phyloP scores from a whole-genome alignment of 1,284 basidiomycete genomes.

The Ganoderma lingzhi region DNA sequence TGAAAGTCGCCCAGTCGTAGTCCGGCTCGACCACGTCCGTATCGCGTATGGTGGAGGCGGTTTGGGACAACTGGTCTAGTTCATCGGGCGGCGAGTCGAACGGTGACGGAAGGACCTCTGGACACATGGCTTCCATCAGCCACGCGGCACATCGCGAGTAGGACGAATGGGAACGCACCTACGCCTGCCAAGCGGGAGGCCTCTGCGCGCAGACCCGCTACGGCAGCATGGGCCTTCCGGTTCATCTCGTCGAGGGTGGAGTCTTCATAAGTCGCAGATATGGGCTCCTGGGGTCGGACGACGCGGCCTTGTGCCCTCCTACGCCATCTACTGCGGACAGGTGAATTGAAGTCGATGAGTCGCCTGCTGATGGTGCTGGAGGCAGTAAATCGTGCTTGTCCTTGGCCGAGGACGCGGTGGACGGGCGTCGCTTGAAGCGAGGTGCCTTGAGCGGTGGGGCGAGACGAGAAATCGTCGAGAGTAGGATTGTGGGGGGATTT shows the following conservation, averaged over 20 bases:
- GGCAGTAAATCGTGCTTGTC: slow-evolving; percentile 39
- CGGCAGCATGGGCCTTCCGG: slow-evolving; percentile 38
- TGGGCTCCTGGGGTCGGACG: slow-evolving; percentile 19
- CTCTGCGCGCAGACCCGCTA: slow-evolving; percentile 41
- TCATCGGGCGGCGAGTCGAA: slow-evolving; percentile 43
- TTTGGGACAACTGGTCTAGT: slow-evolving; percentile 27
- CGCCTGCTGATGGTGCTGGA: slow-evolving; percentile 34
- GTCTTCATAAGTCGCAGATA: slow-evolving; percentile 26
- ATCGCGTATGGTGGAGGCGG: slow-evolving; percentile 31
- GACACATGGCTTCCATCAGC: slow-evolving; percentile 9
- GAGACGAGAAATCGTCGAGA: slow-evolving; percentile 36
- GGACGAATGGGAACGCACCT: slow-evolving; percentile 32
- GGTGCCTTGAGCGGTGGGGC: slow-evolving; percentile 28
- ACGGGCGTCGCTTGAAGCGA: slow-evolving; percentile 48
- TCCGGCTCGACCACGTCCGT: slow-evolving; percentile 44
- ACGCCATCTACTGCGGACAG: slow-evolving; percentile 21
- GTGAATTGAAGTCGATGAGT: slow-evolving; percentile 28
- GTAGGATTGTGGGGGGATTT: slow-evolving; percentile 29
- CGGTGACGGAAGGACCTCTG: slow-evolving; percentile 40
- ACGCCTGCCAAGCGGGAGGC: slow-evolving; percentile 39
- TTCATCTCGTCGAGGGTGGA: slow-evolving; percentile 40
- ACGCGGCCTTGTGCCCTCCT: slow-evolving; percentile 1
- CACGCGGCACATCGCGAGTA: background rate
- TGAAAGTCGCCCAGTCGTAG: slow-evolving; percentile 81
- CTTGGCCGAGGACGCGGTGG: slow-evolving; percentile 49